These are phyloP conservation scores for Saksenaea oblongispora DNA, from an alignment of 371 early-diverging fungal species.

Conservation along the genomic window DNA sequence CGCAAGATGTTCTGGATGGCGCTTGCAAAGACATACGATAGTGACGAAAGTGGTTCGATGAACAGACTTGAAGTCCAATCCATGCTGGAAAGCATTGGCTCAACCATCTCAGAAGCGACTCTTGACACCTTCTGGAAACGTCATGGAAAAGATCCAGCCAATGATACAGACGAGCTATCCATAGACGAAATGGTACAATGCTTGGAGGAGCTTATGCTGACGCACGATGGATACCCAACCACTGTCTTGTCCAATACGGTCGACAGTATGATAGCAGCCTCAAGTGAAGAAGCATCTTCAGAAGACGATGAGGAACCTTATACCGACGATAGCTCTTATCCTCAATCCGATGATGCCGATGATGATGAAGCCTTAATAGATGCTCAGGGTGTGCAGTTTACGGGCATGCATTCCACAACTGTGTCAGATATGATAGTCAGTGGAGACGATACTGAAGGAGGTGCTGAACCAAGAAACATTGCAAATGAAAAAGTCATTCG, in stretches of 20 bases:
- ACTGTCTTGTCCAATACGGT: not conserved
- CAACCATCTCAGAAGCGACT: slow-evolving; percentile 68
- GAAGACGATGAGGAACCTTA: slow-evolving; percentile 14
- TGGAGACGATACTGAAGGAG: not conserved
- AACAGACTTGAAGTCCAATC: slow-evolving; percentile 67
- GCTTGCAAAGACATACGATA: slow-evolving; percentile 67
- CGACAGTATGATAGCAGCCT: not conserved
- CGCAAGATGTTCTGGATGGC: slow-evolving; percentile 77
- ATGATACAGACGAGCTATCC: slow-evolving; percentile 59
- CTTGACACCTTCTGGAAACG: slow-evolving; percentile 65
- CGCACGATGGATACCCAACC: slow-evolving; percentile 18
- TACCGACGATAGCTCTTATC: slow-evolving; percentile 2
- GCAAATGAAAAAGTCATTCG: slow-evolving; percentile 66
- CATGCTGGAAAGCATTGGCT: slow-evolving; percentile 77
- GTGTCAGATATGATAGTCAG: not conserved
- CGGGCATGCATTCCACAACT: not conserved
- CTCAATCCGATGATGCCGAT: slow-evolving; percentile 10
- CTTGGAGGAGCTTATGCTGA: slow-evolving; percentile 56
- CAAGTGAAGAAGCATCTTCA: not conserved
- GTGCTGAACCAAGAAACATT: not conserved
- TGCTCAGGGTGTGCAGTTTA: slow-evolving; percentile 21
- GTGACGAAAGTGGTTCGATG: slow-evolving; percentile 52
- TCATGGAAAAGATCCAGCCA: slow-evolving; percentile 55
- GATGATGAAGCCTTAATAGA: slow-evolving; percentile 21
- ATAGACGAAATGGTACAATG: slow-evolving; percentile 67